phyloP scores from a whole-genome alignment of 2,329 filamentous ascomycete species.

The Epicoccum nigrum region DNA sequence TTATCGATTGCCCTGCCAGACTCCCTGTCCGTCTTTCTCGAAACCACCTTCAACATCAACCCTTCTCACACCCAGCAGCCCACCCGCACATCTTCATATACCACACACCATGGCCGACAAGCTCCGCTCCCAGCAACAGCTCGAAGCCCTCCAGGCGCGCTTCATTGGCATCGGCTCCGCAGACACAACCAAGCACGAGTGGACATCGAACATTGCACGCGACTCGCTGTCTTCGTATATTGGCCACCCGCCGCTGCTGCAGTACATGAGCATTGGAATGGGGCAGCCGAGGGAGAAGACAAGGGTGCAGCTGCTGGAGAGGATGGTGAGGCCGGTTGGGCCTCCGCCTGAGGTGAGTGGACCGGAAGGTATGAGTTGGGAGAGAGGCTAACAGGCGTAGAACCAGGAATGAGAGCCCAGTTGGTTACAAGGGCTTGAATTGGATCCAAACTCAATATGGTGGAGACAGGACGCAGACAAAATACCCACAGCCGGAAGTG shows the following conservation, averaged over 20 bases:
- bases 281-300: constrained; percentile 84
- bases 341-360: constrained; percentile 65
- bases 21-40: not conserved
- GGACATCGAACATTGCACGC: constrained; percentile 92
- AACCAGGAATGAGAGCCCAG: constrained; percentile 4
- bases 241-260: constrained; percentile 85
- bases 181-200: constrained; percentile 97
- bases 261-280: constrained; percentile 88
- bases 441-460: not conserved
- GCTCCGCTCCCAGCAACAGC: constrained; percentile 94
- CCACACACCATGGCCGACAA: constrained; percentile 76
- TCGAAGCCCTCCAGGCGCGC: constrained; percentile 93
- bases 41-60: not conserved
- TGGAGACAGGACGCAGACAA: not conserved
- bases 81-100: not conserved
- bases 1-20: constrained; percentile 5
- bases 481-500: not conserved
- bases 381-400: not conserved
- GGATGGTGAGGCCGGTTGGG: constrained; percentile 70
- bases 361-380: not conserved
- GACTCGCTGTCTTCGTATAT: constrained; percentile 90
- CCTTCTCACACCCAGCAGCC: not conserved
- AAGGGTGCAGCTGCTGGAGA: constrained; percentile 78
- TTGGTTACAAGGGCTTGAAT: too few relatives aligned
- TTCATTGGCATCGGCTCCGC: constrained; percentile 96